phyloP scores from a whole-genome alignment of 441 rosid genomes.

The Croton laevigatus region DNA sequence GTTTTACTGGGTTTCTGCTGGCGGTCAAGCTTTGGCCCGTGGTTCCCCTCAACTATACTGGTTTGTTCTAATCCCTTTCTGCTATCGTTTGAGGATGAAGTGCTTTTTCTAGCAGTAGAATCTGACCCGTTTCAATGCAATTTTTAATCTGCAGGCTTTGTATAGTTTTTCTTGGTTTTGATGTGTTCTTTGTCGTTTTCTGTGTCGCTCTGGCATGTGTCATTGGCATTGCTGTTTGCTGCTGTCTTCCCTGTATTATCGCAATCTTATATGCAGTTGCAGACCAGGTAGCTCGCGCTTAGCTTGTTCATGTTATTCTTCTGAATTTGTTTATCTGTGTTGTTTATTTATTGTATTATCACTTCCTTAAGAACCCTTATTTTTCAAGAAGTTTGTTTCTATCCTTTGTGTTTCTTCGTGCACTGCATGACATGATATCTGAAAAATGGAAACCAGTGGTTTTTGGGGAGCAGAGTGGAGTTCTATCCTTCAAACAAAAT shows the following conservation, averaged over 20 bases:
- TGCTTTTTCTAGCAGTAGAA: conserved; percentile 2
- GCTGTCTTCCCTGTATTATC: conserved; percentile 97
- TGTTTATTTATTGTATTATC: background rate
- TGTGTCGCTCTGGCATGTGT: conserved; percentile 97
- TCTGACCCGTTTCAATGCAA: conserved; percentile 21
- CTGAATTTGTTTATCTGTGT: conserved; percentile 5
- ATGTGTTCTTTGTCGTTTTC: conserved; percentile 95
- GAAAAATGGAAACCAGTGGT: background rate
- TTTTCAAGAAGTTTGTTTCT: background rate
- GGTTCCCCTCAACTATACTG: conserved; percentile 87
- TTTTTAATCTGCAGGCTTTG: conserved; percentile 75
- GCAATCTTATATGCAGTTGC: conserved; percentile 95
- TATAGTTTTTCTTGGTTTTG: conserved; percentile 90
- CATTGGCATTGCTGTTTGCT: conserved; percentile 95
- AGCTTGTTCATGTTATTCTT: background rate
- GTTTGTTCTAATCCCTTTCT: conserved; percentile 36
- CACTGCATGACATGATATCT: background rate
- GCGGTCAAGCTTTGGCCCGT: conserved; percentile 67
- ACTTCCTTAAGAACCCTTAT: background rate
- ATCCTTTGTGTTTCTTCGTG: background rate
- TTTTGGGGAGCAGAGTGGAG: background rate
- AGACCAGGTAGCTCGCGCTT: conserved; percentile 67
- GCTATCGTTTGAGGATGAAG: background rate
- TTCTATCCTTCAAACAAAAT: background rate
- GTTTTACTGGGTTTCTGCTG: conserved; percentile 94